Percentiles rank a stretch among this genome's conserved stretches.
phyloP scores from a whole-genome alignment of 2,329 filamentous ascomycete species.

The Torrubiellomyces zombiae region DNA sequence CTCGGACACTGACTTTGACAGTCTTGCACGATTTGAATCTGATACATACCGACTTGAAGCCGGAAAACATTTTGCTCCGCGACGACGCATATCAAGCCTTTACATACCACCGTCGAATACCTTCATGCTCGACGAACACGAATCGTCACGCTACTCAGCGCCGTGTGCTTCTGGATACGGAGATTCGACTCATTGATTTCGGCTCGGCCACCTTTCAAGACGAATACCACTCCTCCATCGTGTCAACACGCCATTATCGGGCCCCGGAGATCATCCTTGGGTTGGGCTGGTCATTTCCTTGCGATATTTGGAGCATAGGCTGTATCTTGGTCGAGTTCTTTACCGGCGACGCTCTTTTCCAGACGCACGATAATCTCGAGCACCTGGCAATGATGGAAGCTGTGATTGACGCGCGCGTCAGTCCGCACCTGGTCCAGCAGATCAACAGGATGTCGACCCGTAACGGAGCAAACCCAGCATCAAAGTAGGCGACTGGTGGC shows the following conservation, averaged over 20 bases:
- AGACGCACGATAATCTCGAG: slow-evolving; percentile 55
- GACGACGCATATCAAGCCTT: slow-evolving; percentile 51
- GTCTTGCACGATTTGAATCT: slow-evolving; percentile 92
- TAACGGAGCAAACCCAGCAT: slow-evolving; percentile 40
- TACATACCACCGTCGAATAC: slow-evolving; percentile 52
- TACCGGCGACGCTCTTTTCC: slow-evolving; percentile 54
- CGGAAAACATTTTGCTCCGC: slow-evolving; percentile 52
- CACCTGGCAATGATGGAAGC: slow-evolving; percentile 60
- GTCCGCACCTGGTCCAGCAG: slow-evolving; percentile 34
- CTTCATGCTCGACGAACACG: slow-evolving; percentile 45
- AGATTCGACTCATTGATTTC: slow-evolving; percentile 54
- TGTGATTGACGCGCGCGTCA: slow-evolving; percentile 42
- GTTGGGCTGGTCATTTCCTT: slow-evolving; percentile 53
- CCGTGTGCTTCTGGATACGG: slow-evolving; percentile 47
- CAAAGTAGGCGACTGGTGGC: too few species aligned
- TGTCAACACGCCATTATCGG: slow-evolving; percentile 52
- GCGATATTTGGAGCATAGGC: slow-evolving; percentile 58
- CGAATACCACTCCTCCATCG: slow-evolving; percentile 54
- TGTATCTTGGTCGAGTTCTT: slow-evolving; percentile 58
- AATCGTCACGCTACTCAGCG: slow-evolving; percentile 45
- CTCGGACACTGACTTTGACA: too few species aligned
- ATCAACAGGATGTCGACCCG: slow-evolving; percentile 34
- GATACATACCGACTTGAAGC: slow-evolving; percentile 74
- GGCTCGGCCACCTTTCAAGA: slow-evolving; percentile 56
- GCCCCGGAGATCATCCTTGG: slow-evolving; percentile 57